These are phyloP conservation scores for Brachypodium distachyon DNA, from an alignment of 202 grass and related monocot species.

Conservation along the genomic window DNA sequence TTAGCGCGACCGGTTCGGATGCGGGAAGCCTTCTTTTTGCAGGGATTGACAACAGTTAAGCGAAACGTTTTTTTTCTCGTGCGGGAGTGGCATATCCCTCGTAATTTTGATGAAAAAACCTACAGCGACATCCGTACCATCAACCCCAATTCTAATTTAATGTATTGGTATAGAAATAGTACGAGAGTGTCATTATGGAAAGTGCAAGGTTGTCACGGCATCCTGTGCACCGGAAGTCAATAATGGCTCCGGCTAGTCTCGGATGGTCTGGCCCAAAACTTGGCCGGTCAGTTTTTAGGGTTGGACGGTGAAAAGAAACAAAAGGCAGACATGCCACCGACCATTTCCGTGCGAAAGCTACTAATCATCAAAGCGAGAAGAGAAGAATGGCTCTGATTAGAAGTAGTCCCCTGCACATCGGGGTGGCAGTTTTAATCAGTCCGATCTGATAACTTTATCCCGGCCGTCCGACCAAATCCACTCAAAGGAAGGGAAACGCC, in stretches of 20 bases:
- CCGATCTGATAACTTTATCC: neutral
- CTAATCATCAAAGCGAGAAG: neutral
- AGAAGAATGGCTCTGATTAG: neutral
- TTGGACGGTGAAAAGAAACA: conserved; percentile 22
- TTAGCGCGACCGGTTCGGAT: too few species aligned
- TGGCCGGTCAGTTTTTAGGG: neutral
- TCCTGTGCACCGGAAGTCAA: conserved; percentile 21
- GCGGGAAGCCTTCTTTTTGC: too few species aligned
- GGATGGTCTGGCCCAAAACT: neutral
- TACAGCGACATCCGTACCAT: too few species aligned
- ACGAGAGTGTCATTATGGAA: too few species aligned
- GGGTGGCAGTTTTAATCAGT: neutral
- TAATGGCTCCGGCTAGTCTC: conserved; percentile 5
- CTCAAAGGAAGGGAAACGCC: neutral
- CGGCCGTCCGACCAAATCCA: neutral
- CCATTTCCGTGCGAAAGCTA: neutral
- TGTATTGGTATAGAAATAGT: too few species aligned
- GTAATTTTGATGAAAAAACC: too few species aligned
- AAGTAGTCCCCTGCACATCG: neutral
- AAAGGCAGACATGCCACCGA: conserved; percentile 65
- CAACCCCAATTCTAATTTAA: too few species aligned
- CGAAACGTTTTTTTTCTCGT: too few species aligned
- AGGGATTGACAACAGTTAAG: too few species aligned
- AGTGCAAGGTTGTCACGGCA: neutral
- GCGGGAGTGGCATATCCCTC: too few species aligned